These are phyloP conservation scores for Tilletia horrida DNA, from an alignment of 1,284 basidiomycete species.

Conservation along the genomic window DNA sequence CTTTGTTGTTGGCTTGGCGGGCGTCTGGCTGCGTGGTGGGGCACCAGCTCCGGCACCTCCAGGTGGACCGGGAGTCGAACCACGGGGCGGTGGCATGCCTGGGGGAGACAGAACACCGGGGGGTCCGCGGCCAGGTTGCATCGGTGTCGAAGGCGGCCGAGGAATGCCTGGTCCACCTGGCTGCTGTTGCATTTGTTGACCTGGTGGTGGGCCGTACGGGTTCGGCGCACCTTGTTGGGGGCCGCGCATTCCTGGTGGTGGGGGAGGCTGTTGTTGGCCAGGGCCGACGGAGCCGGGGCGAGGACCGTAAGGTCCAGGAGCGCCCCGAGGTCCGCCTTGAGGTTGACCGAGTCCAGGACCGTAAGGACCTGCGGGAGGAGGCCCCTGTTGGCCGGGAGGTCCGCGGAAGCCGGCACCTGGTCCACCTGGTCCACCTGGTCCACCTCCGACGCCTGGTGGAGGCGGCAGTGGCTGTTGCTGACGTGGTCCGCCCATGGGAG, in stretches of 20 bases:
- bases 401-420: neutral
- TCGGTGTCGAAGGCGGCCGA: conserved; percentile 20
- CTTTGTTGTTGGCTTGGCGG: conserved; percentile 60
- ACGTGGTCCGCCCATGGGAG: conserved; percentile 31
- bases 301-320: conserved; percentile 52
- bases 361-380: neutral
- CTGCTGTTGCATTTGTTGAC: conserved; percentile 6
- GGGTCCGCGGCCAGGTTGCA: conserved; percentile 34
- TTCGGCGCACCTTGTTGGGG: conserved; percentile 16
- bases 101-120: conserved; percentile 54
- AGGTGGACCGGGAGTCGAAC: conserved; percentile 8
- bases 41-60: conserved; percentile 44
- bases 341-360: neutral
- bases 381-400: neutral
- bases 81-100: conserved; percentile 49
- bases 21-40: conserved; percentile 39
- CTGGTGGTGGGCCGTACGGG: conserved; percentile 19
- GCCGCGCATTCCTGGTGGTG: conserved; percentile 17
- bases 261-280: conserved; percentile 25
- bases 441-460: neutral
- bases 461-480: conserved; percentile 22
- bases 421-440: neutral
- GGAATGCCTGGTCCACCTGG: conserved; percentile 19
- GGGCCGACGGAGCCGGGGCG: conserved; percentile 43
- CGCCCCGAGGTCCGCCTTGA: conserved; percentile 15